A percentile compares a stretch with the other conserved stretches of the same genome.
These are phyloP conservation scores for Betula pendula DNA, from an alignment of 306 rosid genomes.

Conservation along the genomic window DNA sequence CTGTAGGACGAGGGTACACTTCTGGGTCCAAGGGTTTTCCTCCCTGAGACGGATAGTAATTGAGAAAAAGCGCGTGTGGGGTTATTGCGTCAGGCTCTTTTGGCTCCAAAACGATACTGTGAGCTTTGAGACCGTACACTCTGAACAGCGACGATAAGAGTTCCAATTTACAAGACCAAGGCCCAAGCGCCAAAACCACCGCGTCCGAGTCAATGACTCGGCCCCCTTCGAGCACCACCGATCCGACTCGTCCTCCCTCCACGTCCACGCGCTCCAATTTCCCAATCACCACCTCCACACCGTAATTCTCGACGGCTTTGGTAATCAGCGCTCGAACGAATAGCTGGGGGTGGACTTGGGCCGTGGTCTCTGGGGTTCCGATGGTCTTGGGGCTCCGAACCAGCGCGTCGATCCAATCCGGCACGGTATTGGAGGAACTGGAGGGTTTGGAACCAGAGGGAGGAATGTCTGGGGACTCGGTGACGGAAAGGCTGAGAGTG, in stretches of 20 bases:
- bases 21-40: slow-evolving; percentile 71
- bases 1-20: slow-evolving; percentile 93
- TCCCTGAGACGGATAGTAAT: slow-evolving; percentile 40
- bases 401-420: slow-evolving; percentile 74
- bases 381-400: slow-evolving; percentile 43
- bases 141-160: slow-evolving; percentile 53
- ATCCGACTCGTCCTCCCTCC: slow-evolving; percentile 44
- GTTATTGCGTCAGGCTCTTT: slow-evolving; percentile 52
- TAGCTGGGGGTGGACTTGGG: slow-evolving; percentile 85
- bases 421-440: slow-evolving; percentile 25
- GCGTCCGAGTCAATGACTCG: slow-evolving; percentile 57
- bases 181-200: slow-evolving; percentile 80
- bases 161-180: slow-evolving; percentile 74
- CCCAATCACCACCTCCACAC: slow-evolving; percentile 67
- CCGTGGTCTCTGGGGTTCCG: slow-evolving; percentile 69
- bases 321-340: slow-evolving; percentile 58
- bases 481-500: slow-evolving; percentile 64
- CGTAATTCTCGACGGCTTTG: slow-evolving; percentile 61
- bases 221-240: slow-evolving; percentile 66
- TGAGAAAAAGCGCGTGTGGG: slow-evolving; percentile 75
- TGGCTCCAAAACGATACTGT: slow-evolving; percentile 79
- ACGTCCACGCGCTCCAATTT: slow-evolving; percentile 57
- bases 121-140: slow-evolving; percentile 72
- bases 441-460: slow-evolving; percentile 35
- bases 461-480: slow-evolving; percentile 36